Percentiles rank a stretch among this genome's conserved stretches.
phyloP scores from a whole-genome alignment of 1,284 basidiomycete genomes.

The Naganishia cerealis region DNA sequence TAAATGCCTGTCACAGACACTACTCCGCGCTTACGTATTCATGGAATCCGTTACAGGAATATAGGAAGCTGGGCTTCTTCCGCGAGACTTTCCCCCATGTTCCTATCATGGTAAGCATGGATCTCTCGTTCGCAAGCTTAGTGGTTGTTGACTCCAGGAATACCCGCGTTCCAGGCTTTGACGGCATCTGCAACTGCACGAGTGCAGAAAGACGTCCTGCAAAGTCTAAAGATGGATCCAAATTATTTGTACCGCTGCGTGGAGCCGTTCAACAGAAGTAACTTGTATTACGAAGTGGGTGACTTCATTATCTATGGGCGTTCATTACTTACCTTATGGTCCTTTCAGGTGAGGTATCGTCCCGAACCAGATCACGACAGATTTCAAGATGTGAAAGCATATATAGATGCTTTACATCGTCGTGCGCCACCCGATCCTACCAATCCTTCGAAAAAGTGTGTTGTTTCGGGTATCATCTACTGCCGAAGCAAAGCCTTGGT shows the following conservation, averaged over 20 bases:
- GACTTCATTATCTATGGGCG: background rate
- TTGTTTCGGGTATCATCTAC: conserved; percentile 77
- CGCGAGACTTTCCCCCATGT: conserved; percentile 67
- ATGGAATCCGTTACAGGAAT: conserved; percentile 56
- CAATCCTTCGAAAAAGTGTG: conserved; percentile 58
- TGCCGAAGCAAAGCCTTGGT: conserved; percentile 64
- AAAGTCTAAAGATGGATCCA: conserved; percentile 63
- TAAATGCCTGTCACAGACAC: background rate
- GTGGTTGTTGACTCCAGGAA: conserved; percentile 5
- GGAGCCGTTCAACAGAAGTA: conserved; percentile 75
- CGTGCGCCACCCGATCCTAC: conserved; percentile 55
- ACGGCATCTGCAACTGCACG: conserved; percentile 57
- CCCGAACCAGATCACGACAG: conserved; percentile 59
- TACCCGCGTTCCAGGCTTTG: conserved; percentile 43
- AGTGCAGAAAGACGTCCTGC: conserved; percentile 70
- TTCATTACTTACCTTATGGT: background rate
- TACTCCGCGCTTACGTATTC: background rate
- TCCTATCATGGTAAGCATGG: conserved; percentile 69
- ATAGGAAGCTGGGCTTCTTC: conserved; percentile 69
- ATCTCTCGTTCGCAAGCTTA: background rate
- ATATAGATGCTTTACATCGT: conserved; percentile 58
- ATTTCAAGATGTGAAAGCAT: conserved; percentile 67
- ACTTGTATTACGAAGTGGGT: conserved; percentile 75
- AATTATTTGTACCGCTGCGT: conserved; percentile 64
- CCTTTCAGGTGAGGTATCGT: conserved; percentile 63